phyloP scores from a whole-genome alignment of 2,329 filamentous ascomycete species.

The Arthrobotrys iridis region DNA sequence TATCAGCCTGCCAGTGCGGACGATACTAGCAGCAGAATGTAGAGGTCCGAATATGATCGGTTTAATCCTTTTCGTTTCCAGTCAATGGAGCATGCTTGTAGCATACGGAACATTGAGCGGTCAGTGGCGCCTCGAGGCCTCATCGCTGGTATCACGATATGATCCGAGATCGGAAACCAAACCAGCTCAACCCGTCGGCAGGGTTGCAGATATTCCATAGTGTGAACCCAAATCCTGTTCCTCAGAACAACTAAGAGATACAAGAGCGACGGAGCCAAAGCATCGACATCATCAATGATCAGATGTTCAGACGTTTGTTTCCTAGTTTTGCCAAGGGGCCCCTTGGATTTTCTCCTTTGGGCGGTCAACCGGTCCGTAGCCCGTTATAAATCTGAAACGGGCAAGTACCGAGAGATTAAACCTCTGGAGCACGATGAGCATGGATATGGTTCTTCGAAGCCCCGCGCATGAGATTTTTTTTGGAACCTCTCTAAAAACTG shows the following conservation, averaged over 20 bases:
- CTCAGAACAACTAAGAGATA: conserved; percentile 7
- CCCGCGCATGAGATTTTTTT: background rate
- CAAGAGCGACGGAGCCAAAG: background rate
- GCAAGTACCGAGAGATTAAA: conserved; percentile 30
- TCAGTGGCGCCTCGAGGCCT: background rate
- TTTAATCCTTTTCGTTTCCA: background rate
- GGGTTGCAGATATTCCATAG: background rate
- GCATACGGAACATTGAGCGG: no score
- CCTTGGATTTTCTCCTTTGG: conserved; percentile 14
- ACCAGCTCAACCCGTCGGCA: conserved; percentile 28
- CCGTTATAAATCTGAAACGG: conserved; percentile 51
- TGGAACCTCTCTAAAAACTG: background rate
- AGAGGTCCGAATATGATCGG: background rate
- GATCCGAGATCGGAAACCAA: conserved; percentile 21
- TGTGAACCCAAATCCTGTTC: background rate
- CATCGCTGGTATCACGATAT: background rate
- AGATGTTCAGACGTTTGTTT: conserved; percentile 20
- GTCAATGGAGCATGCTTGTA: background rate
- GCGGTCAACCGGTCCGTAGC: conserved; percentile 49
- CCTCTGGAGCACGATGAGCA: background rate
- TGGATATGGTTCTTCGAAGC: background rate
- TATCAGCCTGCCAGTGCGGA: background rate
- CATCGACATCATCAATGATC: conserved; percentile 15
- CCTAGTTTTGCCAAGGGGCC: conserved; percentile 5
- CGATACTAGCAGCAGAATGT: background rate